phyloP scores from a whole-genome alignment of 306 rosid genomes.

The Prunus campanulata region DNA sequence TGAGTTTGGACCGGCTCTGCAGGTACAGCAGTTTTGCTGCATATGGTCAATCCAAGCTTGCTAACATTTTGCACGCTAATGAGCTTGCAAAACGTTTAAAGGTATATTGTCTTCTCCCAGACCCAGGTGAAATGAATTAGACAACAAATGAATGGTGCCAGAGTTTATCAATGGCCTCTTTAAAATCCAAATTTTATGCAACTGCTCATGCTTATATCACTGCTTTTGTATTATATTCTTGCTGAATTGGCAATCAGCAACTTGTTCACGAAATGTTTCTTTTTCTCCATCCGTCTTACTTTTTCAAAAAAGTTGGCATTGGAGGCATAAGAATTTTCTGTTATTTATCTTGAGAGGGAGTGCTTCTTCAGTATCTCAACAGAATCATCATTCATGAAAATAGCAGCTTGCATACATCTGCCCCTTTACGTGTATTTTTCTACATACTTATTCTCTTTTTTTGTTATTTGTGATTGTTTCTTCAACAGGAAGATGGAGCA shows the following conservation, averaged over 20 bases:
- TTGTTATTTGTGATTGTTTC: slow-evolving; percentile 14
- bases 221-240: too few relatives aligned
- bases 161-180: not conserved
- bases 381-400: not conserved
- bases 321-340: too few relatives aligned
- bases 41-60: slow-evolving; percentile 93
- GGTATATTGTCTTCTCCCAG: slow-evolving; percentile 37
- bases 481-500: slow-evolving; percentile 66
- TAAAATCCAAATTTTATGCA: not conserved
- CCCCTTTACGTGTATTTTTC: too few relatives aligned
- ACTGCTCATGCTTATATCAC: not conserved
- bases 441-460: not conserved
- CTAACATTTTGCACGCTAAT: slow-evolving; percentile 81
- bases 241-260: too few relatives aligned
- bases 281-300: too few relatives aligned
- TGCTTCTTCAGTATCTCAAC: not conserved
- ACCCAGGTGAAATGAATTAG: not conserved
- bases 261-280: too few relatives aligned
- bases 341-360: not conserved
- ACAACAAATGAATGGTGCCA: not conserved
- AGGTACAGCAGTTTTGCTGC: slow-evolving; percentile 68
- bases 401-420: not conserved
- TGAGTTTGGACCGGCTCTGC: slow-evolving; percentile 14
- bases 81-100: slow-evolving; percentile 67
- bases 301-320: not conserved